Evolutionary conservation across 371 early-diverging fungal species (phyloP).

Genomic region (Mucor racemosus): DNA sequence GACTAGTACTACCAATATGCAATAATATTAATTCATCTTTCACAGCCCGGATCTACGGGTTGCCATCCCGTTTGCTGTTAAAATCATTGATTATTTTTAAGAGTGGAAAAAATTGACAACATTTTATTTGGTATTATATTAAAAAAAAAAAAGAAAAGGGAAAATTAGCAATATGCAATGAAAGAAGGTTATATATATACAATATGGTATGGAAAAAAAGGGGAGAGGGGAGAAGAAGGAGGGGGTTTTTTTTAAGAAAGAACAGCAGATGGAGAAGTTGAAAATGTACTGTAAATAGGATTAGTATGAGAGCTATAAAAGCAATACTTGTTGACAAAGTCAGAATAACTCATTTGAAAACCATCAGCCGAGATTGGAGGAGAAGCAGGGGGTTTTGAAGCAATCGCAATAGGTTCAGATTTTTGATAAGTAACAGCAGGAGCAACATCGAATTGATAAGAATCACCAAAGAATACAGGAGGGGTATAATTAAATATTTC

Average conservation of each 20-base stretch:
- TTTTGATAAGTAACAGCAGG: constrained; percentile 1
- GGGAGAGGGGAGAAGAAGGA: not conserved
- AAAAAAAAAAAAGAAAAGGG: not conserved
- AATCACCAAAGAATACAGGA: constrained; percentile 19
- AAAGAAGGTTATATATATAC: constrained; percentile 14
- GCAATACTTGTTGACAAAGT: constrained; percentile 65
- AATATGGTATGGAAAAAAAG: constrained; percentile 12
- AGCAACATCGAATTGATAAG: not conserved
- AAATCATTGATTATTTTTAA: not conserved
- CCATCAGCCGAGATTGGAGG: constrained; percentile 23
- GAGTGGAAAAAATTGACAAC: not conserved
- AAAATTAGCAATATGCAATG: not conserved
- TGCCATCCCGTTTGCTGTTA: not conserved
- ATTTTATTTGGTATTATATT: constrained; percentile 5
- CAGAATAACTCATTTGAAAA: constrained; percentile 45
- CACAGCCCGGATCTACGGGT: constrained; percentile 6
- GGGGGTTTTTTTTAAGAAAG: constrained; percentile 23
- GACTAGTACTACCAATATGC: not conserved
- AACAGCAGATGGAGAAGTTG: constrained; percentile 44
- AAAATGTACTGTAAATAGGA: constrained; percentile 35
- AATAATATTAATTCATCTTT: no score
- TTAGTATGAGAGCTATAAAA: constrained; percentile 50
- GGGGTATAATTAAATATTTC: constrained; percentile 24
- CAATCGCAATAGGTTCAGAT: constrained; percentile 11
- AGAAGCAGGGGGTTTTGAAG: not conserved